Conservation (phyloP, 1,139 yeast species). For the Pichia sp. region DNA sequence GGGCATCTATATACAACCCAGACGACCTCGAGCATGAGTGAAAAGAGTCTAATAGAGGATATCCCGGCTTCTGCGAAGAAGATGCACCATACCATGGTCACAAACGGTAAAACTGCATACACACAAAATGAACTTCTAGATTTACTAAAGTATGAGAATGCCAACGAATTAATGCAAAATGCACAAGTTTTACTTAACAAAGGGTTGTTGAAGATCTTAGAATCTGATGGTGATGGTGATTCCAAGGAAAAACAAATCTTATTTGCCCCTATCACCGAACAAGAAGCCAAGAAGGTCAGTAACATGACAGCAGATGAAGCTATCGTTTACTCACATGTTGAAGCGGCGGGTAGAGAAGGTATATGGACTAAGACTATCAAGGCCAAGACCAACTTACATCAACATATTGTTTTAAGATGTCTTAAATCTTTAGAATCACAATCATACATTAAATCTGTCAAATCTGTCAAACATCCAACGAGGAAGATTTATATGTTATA, state of each 20-base stretch:
- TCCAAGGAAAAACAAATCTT: slow-evolving; percentile 46
- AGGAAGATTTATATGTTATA: slow-evolving; percentile 95
- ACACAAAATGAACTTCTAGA: slow-evolving; percentile 59
- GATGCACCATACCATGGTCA: slow-evolving; percentile 61
- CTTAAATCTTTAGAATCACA: slow-evolving; percentile 81
- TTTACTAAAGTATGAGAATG: slow-evolving; percentile 33
- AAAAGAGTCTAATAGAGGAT: slow-evolving; percentile 7
- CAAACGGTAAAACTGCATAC: slow-evolving; percentile 45
- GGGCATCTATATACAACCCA: too few relatives aligned
- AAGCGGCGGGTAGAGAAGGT: slow-evolving; percentile 93
- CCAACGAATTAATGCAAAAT: slow-evolving; percentile 49
- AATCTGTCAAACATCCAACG: slow-evolving; percentile 94
- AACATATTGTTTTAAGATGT: slow-evolving; percentile 85
- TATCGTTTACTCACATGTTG: slow-evolving; percentile 87
- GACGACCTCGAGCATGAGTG: too few relatives aligned
- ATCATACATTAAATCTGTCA: slow-evolving; percentile 84
- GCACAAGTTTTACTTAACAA: slow-evolving; percentile 66
- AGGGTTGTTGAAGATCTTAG: slow-evolving; percentile 61
- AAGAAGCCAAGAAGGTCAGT: slow-evolving; percentile 69
- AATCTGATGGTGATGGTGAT: slow-evolving; percentile 59
- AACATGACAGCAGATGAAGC: slow-evolving; percentile 87
- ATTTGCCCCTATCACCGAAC: slow-evolving; percentile 68
- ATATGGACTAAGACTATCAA: slow-evolving; percentile 95
- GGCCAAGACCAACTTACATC: slow-evolving; percentile 89
- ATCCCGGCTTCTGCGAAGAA: slow-evolving; percentile 44